phyloP scores from a whole-genome alignment of 2,329 filamentous ascomycete species.

The Dactylellina parvicollis region DNA sequence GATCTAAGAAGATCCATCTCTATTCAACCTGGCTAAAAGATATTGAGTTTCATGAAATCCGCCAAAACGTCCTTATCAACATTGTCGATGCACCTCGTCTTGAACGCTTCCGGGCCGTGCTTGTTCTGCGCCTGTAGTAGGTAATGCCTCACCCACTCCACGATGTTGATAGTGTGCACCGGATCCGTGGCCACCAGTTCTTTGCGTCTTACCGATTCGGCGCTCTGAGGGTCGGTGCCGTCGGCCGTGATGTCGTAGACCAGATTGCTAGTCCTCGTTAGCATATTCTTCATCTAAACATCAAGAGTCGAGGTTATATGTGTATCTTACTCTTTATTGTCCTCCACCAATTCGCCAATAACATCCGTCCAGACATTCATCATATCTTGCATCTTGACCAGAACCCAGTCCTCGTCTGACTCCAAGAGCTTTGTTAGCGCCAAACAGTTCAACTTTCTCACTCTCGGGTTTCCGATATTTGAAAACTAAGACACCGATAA shows the following conservation, averaged over 20 bases:
- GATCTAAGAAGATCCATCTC: not conserved
- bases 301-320: conserved; percentile 59
- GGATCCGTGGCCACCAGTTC: conserved; percentile 70
- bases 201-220: conserved; percentile 54
- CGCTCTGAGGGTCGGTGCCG: conserved; percentile 36
- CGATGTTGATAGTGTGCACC: conserved; percentile 73
- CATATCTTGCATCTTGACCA: conserved; percentile 75
- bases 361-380: conserved; percentile 80
- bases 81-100: conserved; percentile 75
- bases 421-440: conserved; percentile 78
- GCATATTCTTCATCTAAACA: not conserved
- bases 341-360: conserved; percentile 73
- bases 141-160: conserved; percentile 72
- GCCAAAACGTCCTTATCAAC: conserved; percentile 77
- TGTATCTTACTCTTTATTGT: conserved; percentile 65
- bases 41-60: conserved; percentile 66
- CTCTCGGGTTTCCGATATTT: conserved; percentile 57
- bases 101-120: conserved; percentile 73
- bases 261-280: conserved; percentile 29
- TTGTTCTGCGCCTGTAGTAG: conserved; percentile 70
- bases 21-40: conserved; percentile 21
- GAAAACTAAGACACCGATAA: conserved; percentile 50
- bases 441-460: conserved; percentile 74
- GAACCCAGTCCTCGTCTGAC: conserved; percentile 68
- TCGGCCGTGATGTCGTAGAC: conserved; percentile 55